These are phyloP conservation scores for Salix suchowensis DNA, from an alignment of 345 rosid species.

Conservation along the genomic window DNA sequence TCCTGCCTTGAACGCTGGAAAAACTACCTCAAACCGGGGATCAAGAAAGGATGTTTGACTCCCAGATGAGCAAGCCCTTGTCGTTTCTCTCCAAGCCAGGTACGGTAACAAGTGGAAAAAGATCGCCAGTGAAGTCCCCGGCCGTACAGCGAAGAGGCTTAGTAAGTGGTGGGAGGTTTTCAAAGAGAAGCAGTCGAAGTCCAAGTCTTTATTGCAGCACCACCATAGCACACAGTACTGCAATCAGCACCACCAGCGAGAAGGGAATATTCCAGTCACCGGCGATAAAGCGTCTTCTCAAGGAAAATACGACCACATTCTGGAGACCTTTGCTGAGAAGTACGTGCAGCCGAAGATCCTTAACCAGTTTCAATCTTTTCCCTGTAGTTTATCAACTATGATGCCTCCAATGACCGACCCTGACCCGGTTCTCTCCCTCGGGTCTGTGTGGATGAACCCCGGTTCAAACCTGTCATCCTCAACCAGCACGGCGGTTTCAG, in stretches of 20 bases:
- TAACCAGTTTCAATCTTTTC: conserved; percentile 21
- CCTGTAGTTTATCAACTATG: conserved; percentile 70
- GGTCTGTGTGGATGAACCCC: conserved; percentile 52
- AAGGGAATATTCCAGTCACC: conserved; percentile 5
- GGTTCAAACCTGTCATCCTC: background rate
- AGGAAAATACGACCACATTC: conserved; percentile 80
- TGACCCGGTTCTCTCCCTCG: background rate
- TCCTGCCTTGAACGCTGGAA: conserved; percentile 97
- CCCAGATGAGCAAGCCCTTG: conserved; percentile 89
- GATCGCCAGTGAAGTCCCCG: conserved; percentile 96
- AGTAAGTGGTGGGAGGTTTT: conserved; percentile 99
- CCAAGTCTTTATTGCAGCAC: background rate
- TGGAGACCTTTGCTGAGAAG: conserved; percentile 93
- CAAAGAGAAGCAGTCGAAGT: conserved; percentile 64
- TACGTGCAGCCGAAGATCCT: conserved; percentile 39
- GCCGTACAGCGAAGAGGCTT: conserved; percentile 85
- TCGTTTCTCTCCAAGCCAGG: conserved; percentile 79
- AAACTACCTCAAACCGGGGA: conserved; percentile 96
- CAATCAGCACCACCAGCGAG: background rate
- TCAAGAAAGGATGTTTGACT: conserved; percentile 93
- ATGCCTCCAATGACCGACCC: conserved; percentile 54
- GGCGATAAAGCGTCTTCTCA: conserved; percentile 75
- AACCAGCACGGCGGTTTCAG: background rate
- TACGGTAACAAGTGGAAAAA: conserved; percentile 99
- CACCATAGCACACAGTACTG: background rate